Base-by-base conservation (phyloP, 2,329 filamentous ascomycete genomes). In the Beauveria rudraprayagi region DNA sequence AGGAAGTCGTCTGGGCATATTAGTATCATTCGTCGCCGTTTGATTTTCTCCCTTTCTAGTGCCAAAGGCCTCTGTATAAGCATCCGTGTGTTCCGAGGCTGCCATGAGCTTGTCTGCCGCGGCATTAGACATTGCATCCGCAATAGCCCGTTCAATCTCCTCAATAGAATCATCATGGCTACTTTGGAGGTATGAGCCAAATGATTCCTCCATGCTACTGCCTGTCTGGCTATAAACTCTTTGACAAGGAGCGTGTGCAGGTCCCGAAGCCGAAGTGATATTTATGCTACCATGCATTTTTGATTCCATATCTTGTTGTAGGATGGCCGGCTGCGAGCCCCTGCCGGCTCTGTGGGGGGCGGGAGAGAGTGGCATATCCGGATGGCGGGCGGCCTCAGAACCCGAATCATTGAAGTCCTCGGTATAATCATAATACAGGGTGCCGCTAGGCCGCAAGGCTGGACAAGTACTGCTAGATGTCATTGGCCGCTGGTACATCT, bases 351-450 rank as follows among this genome's bases (percentile, higher is more conserved):
- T 66, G 40, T 66, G 65, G 5, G 68, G 70, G 40, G 71, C 69
- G 3, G 75, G 74, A 6, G 70, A 71, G 10, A 75, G 59, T 17
- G 73, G 68, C 19, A 66, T 58, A 11, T 56, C 60, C 34, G 63
- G 41, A 4, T 66, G 61, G 5, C 62, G 44, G 8, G 66, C 54
- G 7, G 55, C 65, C 34, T 67, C 26, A 10, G 16, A 62, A 22
- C 63, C 61, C 19, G 67, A 69, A 50, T 67, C 71, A 19, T 80
- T 77, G 56, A 82, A 82, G 3, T 75, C 77, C 64, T 83, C 80
- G 19, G 74, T 78, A 65, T 83, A 83, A 66, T 83, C 80, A 63
- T 83, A 82, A 66, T 81, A 83, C 44, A 77, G 73, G 48, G 77
- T 72, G 62, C 73, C 67, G 41, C 66, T 61, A 51, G 70, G 65